Evolutionary conservation across 352 stramenopile species (phyloP).

Genomic region (Pythium pyrilobum): DNA sequence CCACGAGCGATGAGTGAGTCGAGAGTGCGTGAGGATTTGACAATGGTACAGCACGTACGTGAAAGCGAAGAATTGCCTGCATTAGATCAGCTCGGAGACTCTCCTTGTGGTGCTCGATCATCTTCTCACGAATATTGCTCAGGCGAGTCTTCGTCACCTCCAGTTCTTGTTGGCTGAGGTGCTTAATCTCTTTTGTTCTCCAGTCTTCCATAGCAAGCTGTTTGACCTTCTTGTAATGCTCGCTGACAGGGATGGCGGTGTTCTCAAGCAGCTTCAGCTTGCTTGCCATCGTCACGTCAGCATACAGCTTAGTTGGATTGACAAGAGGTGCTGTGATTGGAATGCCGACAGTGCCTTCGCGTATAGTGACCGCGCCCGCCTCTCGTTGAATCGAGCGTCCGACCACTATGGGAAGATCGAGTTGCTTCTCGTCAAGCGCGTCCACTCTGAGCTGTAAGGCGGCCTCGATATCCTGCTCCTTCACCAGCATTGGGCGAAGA

Average conservation of each 20-base stretch:
- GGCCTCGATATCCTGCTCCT: conserved; percentile 19
- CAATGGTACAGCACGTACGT: conserved; percentile 37
- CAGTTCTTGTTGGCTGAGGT: conserved; percentile 46
- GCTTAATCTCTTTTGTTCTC: conserved; percentile 48
- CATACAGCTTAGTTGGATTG: conserved; percentile 33
- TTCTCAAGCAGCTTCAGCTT: conserved; percentile 60
- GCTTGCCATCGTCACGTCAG: conserved; percentile 53
- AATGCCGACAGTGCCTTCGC: background rate
- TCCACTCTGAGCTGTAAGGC: conserved; percentile 26
- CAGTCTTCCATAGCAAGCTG: conserved; percentile 45
- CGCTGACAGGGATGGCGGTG: conserved; percentile 35
- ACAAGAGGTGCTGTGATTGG: conserved; percentile 19
- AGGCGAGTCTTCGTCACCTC: conserved; percentile 52
- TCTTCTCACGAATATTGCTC: conserved; percentile 40
- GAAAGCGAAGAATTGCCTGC: conserved; percentile 35
- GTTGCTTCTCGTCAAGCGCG: conserved; percentile 22
- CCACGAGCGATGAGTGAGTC: background rate
- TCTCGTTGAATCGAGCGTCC: conserved; percentile 43
- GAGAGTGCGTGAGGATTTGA: background rate
- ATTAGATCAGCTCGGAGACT: conserved; percentile 36
- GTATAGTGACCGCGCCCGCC: background rate
- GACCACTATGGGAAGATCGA: conserved; percentile 52
- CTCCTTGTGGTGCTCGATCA: conserved; percentile 45
- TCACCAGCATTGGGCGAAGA: conserved; percentile 32
- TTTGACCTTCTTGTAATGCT: conserved; percentile 57